Percentiles rank a stretch among this genome's conserved stretches.
These are phyloP conservation scores for Acanthamoeba polyphaga DNA, from an alignment of 208 protist genomes.

Conservation along the genomic window DNA sequence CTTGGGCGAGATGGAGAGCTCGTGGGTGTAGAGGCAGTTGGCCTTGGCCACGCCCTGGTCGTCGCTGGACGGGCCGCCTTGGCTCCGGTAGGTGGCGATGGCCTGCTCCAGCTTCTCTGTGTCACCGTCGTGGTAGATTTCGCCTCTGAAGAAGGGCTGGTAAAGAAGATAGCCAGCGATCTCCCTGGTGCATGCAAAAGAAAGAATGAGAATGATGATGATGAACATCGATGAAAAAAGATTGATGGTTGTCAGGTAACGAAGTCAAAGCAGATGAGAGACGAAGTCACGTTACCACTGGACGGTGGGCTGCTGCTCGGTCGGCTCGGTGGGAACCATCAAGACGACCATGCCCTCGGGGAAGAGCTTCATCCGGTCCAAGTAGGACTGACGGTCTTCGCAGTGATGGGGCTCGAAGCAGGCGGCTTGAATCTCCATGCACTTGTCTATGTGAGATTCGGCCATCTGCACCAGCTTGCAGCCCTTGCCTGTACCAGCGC, in stretches of 20 bases:
- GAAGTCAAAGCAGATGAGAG: not conserved
- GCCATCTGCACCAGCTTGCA: constrained; percentile 67
- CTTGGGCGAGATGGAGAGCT: constrained; percentile 56
- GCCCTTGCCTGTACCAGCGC: not conserved
- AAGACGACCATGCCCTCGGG: constrained; percentile 51
- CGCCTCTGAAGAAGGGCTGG: constrained; percentile 53
- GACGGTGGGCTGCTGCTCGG: constrained; percentile 24
- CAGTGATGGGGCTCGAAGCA: constrained; percentile 66
- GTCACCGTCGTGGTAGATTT: constrained; percentile 60
- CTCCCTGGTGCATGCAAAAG: not conserved
- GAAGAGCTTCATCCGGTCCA: constrained; percentile 55
- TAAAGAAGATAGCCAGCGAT: constrained; percentile 73
- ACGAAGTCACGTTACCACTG: not conserved
- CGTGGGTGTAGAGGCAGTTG: constrained; percentile 71
- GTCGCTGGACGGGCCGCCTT: not conserved
- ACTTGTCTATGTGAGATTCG: constrained; percentile 58
- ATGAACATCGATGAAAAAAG: not conserved
- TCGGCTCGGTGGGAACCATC: constrained; percentile 57
- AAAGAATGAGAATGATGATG: not conserved
- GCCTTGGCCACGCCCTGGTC: not conserved
- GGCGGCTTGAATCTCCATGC: constrained; percentile 45
- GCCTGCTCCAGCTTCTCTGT: constrained; percentile 35
- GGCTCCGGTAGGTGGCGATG: not conserved
- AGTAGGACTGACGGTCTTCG: constrained; percentile 42
- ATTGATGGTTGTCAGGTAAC: not conserved